phyloP scores from a whole-genome alignment of 495 filamentous ascomycete species.

The Talaromyces trachyspermus region DNA sequence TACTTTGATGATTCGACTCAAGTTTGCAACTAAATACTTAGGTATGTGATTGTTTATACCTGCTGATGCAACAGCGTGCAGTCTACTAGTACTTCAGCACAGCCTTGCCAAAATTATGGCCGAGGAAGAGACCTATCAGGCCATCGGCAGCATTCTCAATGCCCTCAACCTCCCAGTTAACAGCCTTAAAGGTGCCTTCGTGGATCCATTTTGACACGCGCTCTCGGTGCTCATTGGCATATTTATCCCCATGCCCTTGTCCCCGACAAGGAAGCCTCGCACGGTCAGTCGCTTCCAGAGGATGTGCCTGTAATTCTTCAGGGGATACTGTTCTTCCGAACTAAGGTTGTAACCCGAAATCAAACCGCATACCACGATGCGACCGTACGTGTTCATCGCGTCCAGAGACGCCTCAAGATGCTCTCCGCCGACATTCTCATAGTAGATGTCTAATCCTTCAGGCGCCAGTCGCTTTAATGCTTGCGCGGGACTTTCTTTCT shows the following conservation, averaged over 20 bases:
- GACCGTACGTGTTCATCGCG: conserved; percentile 60
- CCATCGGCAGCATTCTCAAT: conserved; percentile 79
- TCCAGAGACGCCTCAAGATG: conserved; percentile 71
- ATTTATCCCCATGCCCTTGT: conserved; percentile 62
- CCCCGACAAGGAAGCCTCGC: conserved; percentile 73
- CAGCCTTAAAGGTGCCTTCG: conserved; percentile 71
- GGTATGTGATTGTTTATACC: neutral
- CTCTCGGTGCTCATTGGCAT: conserved; percentile 70
- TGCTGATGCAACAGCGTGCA: neutral
- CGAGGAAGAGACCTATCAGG: conserved; percentile 77
- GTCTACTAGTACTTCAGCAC: conserved; percentile 52
- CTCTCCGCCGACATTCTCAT: conserved; percentile 90
- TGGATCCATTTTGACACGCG: conserved; percentile 77
- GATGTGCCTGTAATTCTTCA: conserved; percentile 55
- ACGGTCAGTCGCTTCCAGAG: conserved; percentile 51
- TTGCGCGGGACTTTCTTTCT: conserved; percentile 59
- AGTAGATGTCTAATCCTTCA: conserved; percentile 88
- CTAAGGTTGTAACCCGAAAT: conserved; percentile 74
- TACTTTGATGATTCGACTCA: neutral
- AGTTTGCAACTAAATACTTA: neutral
- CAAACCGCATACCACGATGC: conserved; percentile 63
- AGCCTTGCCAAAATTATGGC: conserved; percentile 91
- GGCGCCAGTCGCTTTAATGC: conserved; percentile 71
- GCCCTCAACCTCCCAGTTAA: conserved; percentile 62
- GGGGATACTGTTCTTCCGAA: conserved; percentile 51